Evolutionary conservation across 2,329 filamentous ascomycete genomes (phyloP).

Genomic region (Penicillium sp.): DNA sequence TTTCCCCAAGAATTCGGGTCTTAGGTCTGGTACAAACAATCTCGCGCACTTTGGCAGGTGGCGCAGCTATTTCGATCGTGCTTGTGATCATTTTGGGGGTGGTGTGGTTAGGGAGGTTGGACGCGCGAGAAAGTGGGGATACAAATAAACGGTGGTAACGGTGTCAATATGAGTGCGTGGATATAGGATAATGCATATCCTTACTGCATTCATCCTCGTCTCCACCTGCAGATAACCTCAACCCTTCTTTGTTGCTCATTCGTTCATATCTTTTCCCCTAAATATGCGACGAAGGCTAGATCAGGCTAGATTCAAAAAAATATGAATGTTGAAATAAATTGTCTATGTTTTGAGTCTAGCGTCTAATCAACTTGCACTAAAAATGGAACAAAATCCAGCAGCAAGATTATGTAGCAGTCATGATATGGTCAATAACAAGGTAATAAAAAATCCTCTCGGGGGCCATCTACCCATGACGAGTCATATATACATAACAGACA

Average conservation of each 20-base stretch:
- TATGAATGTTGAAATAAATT: not conserved
- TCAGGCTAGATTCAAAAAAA: not conserved
- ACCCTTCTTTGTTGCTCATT: not conserved
- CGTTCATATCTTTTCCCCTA: too few species aligned
- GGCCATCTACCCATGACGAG: not conserved
- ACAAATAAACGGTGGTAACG: not conserved
- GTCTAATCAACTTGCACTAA: not conserved
- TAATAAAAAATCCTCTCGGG: not conserved
- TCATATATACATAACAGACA: constrained; percentile 10
- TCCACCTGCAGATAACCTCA: not conserved
- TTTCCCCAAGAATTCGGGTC: not conserved
- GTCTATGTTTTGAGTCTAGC: not conserved
- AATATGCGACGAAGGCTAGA: not conserved
- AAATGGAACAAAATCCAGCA: not conserved
- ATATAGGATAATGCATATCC: not conserved
- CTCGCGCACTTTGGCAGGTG: constrained; percentile 30
- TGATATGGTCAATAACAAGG: not conserved
- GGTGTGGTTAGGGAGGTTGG: not conserved
- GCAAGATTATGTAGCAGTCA: not conserved
- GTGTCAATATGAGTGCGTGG: not conserved
- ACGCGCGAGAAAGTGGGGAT: constrained; percentile 3
- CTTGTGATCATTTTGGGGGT: constrained; percentile 24
- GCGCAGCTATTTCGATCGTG: constrained; percentile 26
- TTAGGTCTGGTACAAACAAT: constrained; percentile 18
- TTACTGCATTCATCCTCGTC: not conserved